phyloP scores from a whole-genome alignment of 2,329 filamentous ascomycete species.

The Pyrenochaeta sp. region DNA sequence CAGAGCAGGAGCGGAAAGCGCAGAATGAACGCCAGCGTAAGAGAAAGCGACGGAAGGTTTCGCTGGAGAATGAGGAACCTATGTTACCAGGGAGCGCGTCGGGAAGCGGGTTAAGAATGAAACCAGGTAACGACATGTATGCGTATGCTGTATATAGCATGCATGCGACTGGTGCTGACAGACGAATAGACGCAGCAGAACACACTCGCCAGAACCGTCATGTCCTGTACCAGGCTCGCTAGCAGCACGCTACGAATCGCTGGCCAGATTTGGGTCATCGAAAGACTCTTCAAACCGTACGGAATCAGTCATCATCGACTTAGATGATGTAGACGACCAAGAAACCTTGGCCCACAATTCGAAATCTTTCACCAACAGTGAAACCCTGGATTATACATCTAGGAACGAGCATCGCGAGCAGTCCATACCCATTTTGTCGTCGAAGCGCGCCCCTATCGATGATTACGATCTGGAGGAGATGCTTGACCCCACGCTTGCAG shows the following conservation, averaged over 20 bases:
- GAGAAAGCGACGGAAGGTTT: constrained; percentile 32
- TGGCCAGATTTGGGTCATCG: constrained; percentile 29
- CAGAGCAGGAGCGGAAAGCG: constrained; percentile 33
- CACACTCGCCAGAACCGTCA: constrained; percentile 29
- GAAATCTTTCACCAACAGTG: constrained; percentile 11
- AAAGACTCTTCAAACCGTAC: constrained; percentile 11
- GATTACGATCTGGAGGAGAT: constrained; percentile 39
- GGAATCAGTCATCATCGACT: constrained; percentile 31
- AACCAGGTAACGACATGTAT: constrained; percentile 27
- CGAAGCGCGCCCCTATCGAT: constrained; percentile 22
- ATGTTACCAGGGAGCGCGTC: constrained; percentile 13
- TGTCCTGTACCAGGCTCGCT: constrained; percentile 30
- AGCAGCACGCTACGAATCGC: constrained; percentile 39
- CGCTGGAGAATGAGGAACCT: constrained; percentile 23
- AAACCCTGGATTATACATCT: not conserved
- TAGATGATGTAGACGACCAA: constrained; percentile 35
- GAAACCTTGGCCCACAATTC: constrained; percentile 16
- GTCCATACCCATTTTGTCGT: constrained; percentile 12
- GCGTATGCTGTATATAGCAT: not conserved
- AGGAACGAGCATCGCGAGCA: constrained; percentile 2
- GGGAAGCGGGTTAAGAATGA: constrained; percentile 15
- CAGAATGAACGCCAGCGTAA: constrained; percentile 41
- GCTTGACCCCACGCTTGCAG: constrained; percentile 39
- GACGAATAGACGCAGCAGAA: constrained; percentile 32
- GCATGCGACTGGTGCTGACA: not conserved